Evolutionary conservation across 306 rosid species (phyloP).

Genomic region (Trifolium pratense): DNA sequence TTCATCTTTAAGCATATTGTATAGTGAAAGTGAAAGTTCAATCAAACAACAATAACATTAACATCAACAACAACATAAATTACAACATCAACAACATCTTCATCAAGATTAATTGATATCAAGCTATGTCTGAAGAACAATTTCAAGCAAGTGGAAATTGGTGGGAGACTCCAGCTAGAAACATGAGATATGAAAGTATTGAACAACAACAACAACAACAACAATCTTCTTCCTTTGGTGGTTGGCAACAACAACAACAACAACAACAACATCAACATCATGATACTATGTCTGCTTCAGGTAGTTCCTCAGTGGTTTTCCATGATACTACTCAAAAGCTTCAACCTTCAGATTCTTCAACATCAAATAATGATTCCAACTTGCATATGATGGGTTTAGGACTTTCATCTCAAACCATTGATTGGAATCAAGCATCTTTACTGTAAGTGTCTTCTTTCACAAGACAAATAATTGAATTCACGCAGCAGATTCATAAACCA

Average conservation of each 20-base stretch:
- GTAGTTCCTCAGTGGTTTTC: constrained; percentile 57
- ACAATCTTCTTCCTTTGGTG: constrained; percentile 65
- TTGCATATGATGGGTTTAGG: constrained; percentile 86
- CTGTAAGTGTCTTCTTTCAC: constrained; percentile 63
- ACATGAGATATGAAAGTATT: constrained; percentile 65
- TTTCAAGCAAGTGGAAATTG: constrained; percentile 76
- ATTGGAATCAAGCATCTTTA: constrained; percentile 83
- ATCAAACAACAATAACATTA: constrained; percentile 6
- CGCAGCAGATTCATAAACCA: not conserved
- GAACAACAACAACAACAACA: constrained; percentile 59
- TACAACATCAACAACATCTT: not conserved
- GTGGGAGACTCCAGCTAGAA: constrained; percentile 78
- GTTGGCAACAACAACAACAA: constrained; percentile 54
- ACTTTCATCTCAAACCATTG: constrained; percentile 68
- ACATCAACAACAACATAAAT: not conserved
- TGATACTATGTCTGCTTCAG: constrained; percentile 51
- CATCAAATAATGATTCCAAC: constrained; percentile 57
- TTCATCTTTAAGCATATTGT: not conserved
- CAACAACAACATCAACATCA: constrained; percentile 37
- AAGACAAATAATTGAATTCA: not conserved
- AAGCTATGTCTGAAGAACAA: constrained; percentile 79
- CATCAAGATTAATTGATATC: not conserved
- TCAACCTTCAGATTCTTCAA: constrained; percentile 53
- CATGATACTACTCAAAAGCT: constrained; percentile 60
- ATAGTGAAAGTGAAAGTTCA: not conserved